Evolutionary conservation across 371 early-diverging fungal species (phyloP), one percentile per base, ranked within the genome.

Genomic region (Lichtheimia ramosa): DNA sequence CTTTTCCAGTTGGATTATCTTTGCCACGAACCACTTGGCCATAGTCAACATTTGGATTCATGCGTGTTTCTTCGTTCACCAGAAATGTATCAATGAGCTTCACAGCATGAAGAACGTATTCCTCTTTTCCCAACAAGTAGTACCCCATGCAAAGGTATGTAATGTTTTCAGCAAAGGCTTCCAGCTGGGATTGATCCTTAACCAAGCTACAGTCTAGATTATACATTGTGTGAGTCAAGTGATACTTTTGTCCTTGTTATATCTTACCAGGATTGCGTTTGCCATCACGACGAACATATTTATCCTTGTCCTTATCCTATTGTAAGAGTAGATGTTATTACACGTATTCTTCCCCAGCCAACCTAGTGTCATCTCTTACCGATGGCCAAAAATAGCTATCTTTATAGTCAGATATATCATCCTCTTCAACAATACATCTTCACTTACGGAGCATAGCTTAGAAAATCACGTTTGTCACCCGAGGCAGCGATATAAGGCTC

Each of bases 361-460:
- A 42, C 15, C 14, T 49, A n/a, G 15, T 27, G 5, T 16, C 21
- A 27, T 25, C 16, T 34, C 55, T 62, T 71, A 76, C 77, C 34
- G 34, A 34, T 0, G 77, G 77, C 77, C 77, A 76, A 68, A 68
- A 76, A 56, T 71, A 76, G 18, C 77, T 76, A 62, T 27, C 15
- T 46, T 13, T 10, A 18, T 24, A 12, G 41, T 41, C 16, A 16
- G 23, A 23, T 5, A n/a, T 39, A 27, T 43, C 16, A 52, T 5
- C 10, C 10, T 10, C n/a, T 14, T 1, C n/a, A n/a, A 5, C 20
- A 14, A 34, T 43, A 27, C 34, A 25, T 8, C 16, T 23, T 20
- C 3, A 61, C 66, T 63, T 74, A 77, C 74, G 78, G 78, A 54
- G 78, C 78, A 61, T 74, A 74, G 40, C 73, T 72, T 7, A 74